Base-by-base conservation (phyloP, 2,329 filamentous ascomycete species). In the Achaetomium macrosporum region DNA sequence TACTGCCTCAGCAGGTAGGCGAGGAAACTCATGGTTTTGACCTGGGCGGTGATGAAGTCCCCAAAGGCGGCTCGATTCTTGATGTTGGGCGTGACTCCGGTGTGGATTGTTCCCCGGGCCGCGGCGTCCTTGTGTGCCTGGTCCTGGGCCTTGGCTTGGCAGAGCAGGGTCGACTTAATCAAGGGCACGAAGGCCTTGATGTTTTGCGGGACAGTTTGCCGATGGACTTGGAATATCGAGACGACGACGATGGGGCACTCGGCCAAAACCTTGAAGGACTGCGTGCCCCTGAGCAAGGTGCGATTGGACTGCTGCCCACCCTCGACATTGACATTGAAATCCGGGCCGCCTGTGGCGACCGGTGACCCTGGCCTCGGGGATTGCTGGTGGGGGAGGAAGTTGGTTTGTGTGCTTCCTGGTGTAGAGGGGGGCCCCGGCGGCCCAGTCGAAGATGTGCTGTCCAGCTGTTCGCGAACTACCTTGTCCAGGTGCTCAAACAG, bases 171-270 rank as follows among this genome's bases (percentile, higher is more conserved):
- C 41, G 83, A 83, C 74, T 96, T 96, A 66, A 99, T 99, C 19
- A 95, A 76, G 3, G 93, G 92, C 6, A 97, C 89, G 64, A 99
- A 97, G 10, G 85, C 79, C 71, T 88, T 90, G 47, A 99, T 91
- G 64, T 96, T 96, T 51, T 85, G 79, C 36, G 83, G 76, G 2
- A 96, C 92, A 5, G 86, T 86, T 43, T 72, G 76, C 45, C 91
- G 83, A 64, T 99, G 93, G 5, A 92, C 87, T 71, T 99, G 93
- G 68, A 99, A 97, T 59, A 99, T 89, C 4, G 92, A 97, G 1
- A 99, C 93, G 3, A 99, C 93, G 39, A 99, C 97, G 48, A 99
- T 99, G 0, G 93, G 93, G 63, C 93, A 99, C 69, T 99, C 93
- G 1, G 92, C 90, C 5, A 99, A 80, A 20, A 99, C 92, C 69